A percentile compares a stretch with the other conserved stretches of the same genome.
These are phyloP conservation scores for Peterozyma xylosa DNA, from an alignment of 805 yeast species.

Conservation along the genomic window DNA sequence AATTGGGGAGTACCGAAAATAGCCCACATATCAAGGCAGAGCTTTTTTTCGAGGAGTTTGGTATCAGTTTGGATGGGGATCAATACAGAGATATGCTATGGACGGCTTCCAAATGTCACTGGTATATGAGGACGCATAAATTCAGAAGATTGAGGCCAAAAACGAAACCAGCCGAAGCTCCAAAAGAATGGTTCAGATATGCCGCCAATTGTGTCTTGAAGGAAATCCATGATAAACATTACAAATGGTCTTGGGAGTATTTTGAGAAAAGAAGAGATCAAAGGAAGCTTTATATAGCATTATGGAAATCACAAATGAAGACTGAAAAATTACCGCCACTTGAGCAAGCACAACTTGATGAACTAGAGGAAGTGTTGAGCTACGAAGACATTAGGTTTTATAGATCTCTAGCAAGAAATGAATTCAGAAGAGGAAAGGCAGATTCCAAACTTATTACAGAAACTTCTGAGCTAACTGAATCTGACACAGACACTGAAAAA, in stretches of 20 bases:
- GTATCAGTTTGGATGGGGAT: constrained; percentile 74
- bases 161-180: constrained; percentile 46
- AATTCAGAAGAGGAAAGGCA: constrained; percentile 36
- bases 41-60: constrained; percentile 79
- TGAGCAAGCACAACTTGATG: constrained; percentile 31
- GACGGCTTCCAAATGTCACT: constrained; percentile 74
- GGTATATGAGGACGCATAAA: constrained; percentile 69
- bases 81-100: constrained; percentile 80
- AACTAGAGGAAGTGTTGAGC: constrained; percentile 50
- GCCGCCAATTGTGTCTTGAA: constrained; percentile 68
- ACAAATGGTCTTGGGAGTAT: constrained; percentile 85
- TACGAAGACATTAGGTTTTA: constrained; percentile 83
- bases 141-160: constrained; percentile 68
- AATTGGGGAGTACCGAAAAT: constrained; percentile 61
- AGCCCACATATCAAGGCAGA: constrained; percentile 68
- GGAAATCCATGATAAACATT: constrained; percentile 76
- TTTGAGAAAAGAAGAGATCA: constrained; percentile 66
- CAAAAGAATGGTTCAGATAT: constrained; percentile 75
- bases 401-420: constrained; percentile 69
- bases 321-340: constrained; percentile 15
- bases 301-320: constrained; percentile 61
- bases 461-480: constrained; percentile 8
- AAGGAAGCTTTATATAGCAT: constrained; percentile 53
- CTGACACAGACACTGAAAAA: constrained; percentile 10
- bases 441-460: not conserved